Evolutionary conservation across 83 land plant species (phyloP).

Genomic region (Picea abies): DNA sequence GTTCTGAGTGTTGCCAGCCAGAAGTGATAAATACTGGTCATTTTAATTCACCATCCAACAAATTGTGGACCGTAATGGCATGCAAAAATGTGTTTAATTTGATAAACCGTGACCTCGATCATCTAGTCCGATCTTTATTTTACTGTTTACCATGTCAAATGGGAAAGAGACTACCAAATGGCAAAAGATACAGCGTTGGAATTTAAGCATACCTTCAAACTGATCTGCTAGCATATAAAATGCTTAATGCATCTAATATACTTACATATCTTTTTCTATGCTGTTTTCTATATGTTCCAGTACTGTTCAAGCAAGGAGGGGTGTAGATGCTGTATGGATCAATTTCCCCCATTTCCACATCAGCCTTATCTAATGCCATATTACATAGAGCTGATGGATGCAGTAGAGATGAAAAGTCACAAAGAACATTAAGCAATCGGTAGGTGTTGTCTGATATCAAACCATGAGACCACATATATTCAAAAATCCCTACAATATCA

Average conservation of each 20-base stretch:
- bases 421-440: slow-evolving; percentile 18
- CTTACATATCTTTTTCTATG: not conserved
- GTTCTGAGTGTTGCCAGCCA: not conserved
- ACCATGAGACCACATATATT: slow-evolving; percentile 67
- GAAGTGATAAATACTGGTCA: not conserved
- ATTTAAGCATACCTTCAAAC: not conserved
- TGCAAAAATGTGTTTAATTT: not conserved
- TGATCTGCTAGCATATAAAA: not conserved
- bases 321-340: slow-evolving; percentile 60
- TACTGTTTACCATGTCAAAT: not conserved
- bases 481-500: slow-evolving; percentile 52
- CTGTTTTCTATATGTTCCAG: not conserved
- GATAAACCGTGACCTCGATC: not conserved
- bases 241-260: not conserved
- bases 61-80: not conserved
- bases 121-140: no score
- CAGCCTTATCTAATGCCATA: slow-evolving; percentile 25
- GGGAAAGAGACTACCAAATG: not conserved
- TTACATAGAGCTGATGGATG: slow-evolving; percentile 29
- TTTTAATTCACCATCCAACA: not conserved
- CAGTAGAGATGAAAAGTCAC: slow-evolving; percentile 30
- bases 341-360: slow-evolving; percentile 44
- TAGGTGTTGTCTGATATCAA: slow-evolving; percentile 57
- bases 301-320: slow-evolving; percentile 26
- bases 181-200: not conserved